A percentile compares a stretch with the other conserved stretches of the same genome.
phyloP scores from a whole-genome alignment of 2,329 filamentous ascomycete genomes.

The Cercospora zeae-maydis region DNA sequence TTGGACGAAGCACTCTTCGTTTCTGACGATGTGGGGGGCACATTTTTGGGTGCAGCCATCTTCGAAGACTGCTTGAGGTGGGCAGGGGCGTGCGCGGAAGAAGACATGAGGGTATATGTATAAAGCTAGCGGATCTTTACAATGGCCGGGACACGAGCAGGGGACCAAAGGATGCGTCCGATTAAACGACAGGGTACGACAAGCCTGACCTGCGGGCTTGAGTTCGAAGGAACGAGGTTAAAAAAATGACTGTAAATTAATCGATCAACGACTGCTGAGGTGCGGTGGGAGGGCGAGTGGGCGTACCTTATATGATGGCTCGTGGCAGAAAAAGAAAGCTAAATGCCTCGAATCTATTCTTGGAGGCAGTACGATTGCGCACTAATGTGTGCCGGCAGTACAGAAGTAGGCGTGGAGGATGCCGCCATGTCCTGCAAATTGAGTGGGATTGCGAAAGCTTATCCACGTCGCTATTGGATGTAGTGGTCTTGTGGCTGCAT shows the following conservation, averaged over 20 bases:
- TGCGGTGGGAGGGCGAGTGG: slow-evolving; percentile 35
- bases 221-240: slow-evolving; percentile 35
- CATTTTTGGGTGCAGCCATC: slow-evolving; percentile 49
- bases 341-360: slow-evolving; percentile 47
- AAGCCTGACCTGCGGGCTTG: slow-evolving; percentile 49
- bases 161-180: slow-evolving; percentile 32
- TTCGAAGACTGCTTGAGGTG: slow-evolving; percentile 41
- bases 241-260: slow-evolving; percentile 47
- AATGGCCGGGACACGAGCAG: slow-evolving; percentile 34
- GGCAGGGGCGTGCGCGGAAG: slow-evolving; percentile 41
- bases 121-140: slow-evolving; percentile 34
- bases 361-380: slow-evolving; percentile 36
- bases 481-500: slow-evolving; percentile 28
- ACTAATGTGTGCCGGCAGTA: slow-evolving; percentile 16
- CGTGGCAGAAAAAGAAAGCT: slow-evolving; percentile 38
- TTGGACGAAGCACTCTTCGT: slow-evolving; percentile 63
- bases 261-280: slow-evolving; percentile 40
- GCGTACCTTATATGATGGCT: slow-evolving; percentile 48
- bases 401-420: slow-evolving; percentile 21
- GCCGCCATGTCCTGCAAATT: slow-evolving; percentile 27
- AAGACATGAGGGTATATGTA: slow-evolving; percentile 48
- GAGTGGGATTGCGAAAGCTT: slow-evolving; percentile 22
- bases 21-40: slow-evolving; percentile 48
- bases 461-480: slow-evolving; percentile 26
- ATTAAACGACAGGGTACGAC: slow-evolving; percentile 44